phyloP scores from a whole-genome alignment of 148 eudicot genomes.

The Heliosperma pusillum region DNA sequence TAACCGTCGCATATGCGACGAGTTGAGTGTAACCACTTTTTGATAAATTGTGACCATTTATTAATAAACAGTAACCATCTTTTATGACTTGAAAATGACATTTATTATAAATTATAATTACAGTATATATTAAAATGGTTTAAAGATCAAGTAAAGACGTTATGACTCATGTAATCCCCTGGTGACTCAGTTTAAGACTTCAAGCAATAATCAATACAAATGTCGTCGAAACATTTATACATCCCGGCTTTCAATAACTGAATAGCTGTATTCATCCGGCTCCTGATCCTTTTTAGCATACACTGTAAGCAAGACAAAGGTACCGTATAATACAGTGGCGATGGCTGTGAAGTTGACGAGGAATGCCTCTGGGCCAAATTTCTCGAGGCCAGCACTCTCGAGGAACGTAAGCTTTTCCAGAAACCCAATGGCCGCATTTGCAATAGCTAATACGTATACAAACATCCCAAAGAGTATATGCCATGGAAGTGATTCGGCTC shows the following conservation, averaged over 20 bases:
- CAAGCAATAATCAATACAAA: background rate
- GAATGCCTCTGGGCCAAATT: slow-evolving; percentile 76
- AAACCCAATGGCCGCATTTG: slow-evolving; percentile 66
- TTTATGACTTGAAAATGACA: too few relatives aligned
- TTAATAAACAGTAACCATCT: too few relatives aligned
- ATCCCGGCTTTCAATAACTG: slow-evolving; percentile 35
- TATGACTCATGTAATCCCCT: background rate
- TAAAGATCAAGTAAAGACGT: background rate
- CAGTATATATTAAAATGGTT: background rate
- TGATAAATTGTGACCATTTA: too few relatives aligned
- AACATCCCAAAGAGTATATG: slow-evolving; percentile 68
- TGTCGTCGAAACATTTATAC: background rate
- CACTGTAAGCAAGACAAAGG: slow-evolving; percentile 57
- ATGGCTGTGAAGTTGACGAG: slow-evolving; percentile 91
- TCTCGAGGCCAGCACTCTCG: slow-evolving; percentile 50
- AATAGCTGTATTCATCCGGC: slow-evolving; percentile 49
- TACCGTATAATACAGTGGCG: slow-evolving; percentile 56
- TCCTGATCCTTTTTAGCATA: slow-evolving; percentile 47
- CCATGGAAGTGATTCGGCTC: slow-evolving; percentile 78
- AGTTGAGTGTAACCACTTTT: too few relatives aligned
- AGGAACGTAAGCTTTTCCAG: slow-evolving; percentile 96
- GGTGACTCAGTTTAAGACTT: background rate
- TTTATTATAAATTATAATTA: too few relatives aligned
- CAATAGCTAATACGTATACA: slow-evolving; percentile 63
- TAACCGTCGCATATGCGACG: too few relatives aligned